Conservation (phyloP, 345 rosid species). For the Zanthoxylum bungeanum region DNA sequence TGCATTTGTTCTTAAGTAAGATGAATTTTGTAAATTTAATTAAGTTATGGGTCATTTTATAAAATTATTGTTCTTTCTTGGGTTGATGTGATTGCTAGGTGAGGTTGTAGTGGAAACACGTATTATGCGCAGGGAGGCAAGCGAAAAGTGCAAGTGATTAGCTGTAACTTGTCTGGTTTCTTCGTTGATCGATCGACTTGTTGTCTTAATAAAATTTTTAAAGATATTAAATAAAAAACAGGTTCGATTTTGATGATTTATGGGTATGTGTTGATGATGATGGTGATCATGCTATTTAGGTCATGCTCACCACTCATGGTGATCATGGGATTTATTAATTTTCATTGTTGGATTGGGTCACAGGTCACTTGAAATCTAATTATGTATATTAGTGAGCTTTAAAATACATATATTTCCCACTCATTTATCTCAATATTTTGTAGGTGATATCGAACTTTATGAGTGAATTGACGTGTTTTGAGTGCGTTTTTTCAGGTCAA, state of each 20-base stretch:
- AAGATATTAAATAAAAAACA: background rate
- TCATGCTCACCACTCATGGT: background rate
- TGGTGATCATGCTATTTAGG: background rate
- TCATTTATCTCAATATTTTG: too few relatives aligned
- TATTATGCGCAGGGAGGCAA: conserved; percentile 6
- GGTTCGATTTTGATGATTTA: background rate
- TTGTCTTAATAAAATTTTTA: background rate
- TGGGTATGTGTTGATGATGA: background rate
- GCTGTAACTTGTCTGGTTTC: conserved; percentile 29
- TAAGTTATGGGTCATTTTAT: background rate
- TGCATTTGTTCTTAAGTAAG: background rate
- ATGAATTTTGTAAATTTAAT: background rate
- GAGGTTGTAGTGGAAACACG: conserved; percentile 27
- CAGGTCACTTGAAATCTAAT: background rate
- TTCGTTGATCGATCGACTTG: background rate
- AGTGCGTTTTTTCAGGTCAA: too few relatives aligned
- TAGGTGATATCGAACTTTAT: too few relatives aligned
- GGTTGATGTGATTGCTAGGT: conserved; percentile 10
- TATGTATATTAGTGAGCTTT: too few relatives aligned
- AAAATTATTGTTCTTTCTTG: background rate
- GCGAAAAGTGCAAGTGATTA: background rate
- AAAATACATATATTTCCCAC: too few relatives aligned
- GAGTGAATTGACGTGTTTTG: too few relatives aligned
- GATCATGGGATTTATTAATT: background rate
- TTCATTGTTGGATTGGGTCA: background rate